These are phyloP conservation scores for Lepidium didymum DNA, from an alignment of 345 rosid genomes.

Conservation along the genomic window DNA sequence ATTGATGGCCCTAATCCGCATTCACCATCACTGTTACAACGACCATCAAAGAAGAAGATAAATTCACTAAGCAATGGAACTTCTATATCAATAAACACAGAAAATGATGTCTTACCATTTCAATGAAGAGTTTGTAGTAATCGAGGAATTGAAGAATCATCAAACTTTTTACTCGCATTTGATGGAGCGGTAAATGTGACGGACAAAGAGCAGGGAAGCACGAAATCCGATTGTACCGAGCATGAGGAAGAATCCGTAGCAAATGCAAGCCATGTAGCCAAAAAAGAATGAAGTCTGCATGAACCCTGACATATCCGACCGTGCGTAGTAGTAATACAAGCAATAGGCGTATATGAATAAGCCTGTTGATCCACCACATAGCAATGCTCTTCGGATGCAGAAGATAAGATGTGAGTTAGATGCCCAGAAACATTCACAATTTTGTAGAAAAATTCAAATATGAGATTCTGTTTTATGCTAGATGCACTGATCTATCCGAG, in stretches of 20 bases:
- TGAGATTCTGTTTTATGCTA: background rate
- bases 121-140: background rate
- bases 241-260: conserved; percentile 47
- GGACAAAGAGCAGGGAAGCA: conserved; percentile 39
- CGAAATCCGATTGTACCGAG: conserved; percentile 40
- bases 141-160: background rate
- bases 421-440: background rate
- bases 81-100: background rate
- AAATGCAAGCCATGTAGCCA: conserved; percentile 51
- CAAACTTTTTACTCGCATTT: conserved; percentile 30
- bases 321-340: conserved; percentile 38
- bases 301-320: conserved; percentile 45
- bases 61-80: background rate
- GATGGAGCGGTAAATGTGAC: conserved; percentile 42
- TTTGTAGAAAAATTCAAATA: background rate
- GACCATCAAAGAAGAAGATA: background rate
- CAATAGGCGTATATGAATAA: conserved; percentile 39
- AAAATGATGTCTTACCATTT: background rate
- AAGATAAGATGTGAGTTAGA: conserved; percentile 9
- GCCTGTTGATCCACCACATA: conserved; percentile 48
- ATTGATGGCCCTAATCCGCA: background rate
- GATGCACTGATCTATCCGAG: background rate
- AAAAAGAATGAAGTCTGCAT: conserved; percentile 49
- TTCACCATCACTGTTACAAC: background rate
- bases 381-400: conserved; percentile 28